Conservation (phyloP, 108 stramenopile species). For the Chaetoceros muelleri region DNA sequence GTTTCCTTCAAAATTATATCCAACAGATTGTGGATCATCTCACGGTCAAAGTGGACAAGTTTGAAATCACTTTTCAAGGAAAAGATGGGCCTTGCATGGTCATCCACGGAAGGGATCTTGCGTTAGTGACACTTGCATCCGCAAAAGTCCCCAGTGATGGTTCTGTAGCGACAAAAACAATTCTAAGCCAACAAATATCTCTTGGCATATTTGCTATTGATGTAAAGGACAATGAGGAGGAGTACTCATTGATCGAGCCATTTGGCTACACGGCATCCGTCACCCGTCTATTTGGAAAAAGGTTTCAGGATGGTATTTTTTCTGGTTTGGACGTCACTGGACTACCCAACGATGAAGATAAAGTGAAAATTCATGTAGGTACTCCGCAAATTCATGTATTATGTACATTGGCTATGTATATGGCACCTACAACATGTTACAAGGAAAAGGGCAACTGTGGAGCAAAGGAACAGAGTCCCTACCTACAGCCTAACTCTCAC, state of each 20-base stretch:
- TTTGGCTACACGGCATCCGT: conserved; percentile 9
- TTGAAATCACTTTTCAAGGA: neutral
- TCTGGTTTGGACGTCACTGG: conserved; percentile 2
- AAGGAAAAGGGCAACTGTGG: neutral
- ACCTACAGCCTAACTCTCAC: too few relatives aligned
- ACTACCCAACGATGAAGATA: neutral
- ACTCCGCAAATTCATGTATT: neutral
- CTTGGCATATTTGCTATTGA: neutral
- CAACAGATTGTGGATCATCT: conserved; percentile 23
- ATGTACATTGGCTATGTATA: neutral
- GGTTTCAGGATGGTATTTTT: conserved; percentile 8
- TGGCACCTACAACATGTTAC: neutral
- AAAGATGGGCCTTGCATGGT: neutral
- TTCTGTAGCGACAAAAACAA: too few relatives aligned
- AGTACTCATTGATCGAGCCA: conserved; percentile 8
- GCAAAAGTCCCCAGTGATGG: too few relatives aligned
- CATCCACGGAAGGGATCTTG: neutral
- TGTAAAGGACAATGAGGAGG: neutral
- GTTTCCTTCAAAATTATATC: conserved; percentile 6
- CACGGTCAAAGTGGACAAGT: conserved; percentile 7
- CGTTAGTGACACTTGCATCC: neutral
- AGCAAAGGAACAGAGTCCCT: neutral
- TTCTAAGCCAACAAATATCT: neutral
- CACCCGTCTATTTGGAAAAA: neutral
- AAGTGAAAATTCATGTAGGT: neutral